phyloP scores from a whole-genome alignment of 768 basidiomycete species.

The Lactifluus volemus region DNA sequence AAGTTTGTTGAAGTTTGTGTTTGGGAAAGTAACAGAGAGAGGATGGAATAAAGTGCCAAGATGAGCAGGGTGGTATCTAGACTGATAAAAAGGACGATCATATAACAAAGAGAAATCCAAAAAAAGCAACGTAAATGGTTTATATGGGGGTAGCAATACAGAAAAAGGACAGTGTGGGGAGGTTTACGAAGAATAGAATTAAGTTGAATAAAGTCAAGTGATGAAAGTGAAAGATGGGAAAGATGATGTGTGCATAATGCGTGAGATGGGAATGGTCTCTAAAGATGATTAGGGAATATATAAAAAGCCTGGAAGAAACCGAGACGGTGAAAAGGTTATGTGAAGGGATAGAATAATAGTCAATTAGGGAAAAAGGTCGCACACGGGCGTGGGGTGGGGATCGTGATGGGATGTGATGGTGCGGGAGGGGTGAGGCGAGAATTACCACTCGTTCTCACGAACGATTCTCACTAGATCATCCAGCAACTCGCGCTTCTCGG shows the following conservation, averaged over 20 bases:
- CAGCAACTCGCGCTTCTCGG: conserved; percentile 30
- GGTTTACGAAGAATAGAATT: conserved; percentile 12
- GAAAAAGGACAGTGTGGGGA: background rate
- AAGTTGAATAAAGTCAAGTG: conserved; percentile 9
- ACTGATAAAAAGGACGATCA: background rate
- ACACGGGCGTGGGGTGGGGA: background rate
- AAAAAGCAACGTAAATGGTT: background rate
- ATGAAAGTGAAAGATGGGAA: background rate
- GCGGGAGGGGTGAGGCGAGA: background rate
- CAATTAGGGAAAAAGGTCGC: background rate
- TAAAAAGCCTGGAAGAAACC: background rate
- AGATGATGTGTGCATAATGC: background rate
- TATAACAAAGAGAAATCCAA: background rate
- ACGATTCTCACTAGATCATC: conserved; percentile 19
- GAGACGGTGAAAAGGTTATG: background rate
- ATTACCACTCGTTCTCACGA: conserved; percentile 17
- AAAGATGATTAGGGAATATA: conserved; percentile 10
- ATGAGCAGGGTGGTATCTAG: background rate
- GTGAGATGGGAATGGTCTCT: background rate
- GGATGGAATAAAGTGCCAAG: background rate
- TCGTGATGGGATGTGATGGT: background rate
- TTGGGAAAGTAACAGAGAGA: background rate
- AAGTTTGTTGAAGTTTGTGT: background rate
- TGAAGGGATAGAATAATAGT: background rate
- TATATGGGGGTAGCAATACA: background rate